Evolutionary conservation across 2,329 filamentous ascomycete genomes (phyloP).

Genomic region (Fusarium sp.): DNA sequence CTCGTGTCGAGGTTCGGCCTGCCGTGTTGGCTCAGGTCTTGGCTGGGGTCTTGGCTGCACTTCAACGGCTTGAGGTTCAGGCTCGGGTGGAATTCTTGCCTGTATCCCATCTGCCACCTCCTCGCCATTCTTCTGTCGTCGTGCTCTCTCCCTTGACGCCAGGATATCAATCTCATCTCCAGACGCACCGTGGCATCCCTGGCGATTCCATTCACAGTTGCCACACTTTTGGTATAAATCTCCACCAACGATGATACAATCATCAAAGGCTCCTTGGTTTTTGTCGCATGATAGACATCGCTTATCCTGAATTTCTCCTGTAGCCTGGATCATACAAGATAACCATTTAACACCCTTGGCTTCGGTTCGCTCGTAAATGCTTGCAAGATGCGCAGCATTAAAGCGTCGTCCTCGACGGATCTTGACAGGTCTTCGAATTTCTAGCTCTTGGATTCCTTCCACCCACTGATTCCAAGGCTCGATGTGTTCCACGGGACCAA

Average conservation of each 20-base stretch:
- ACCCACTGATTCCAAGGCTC: conserved; percentile 56
- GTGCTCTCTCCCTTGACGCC: conserved; percentile 31
- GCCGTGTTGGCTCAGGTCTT: conserved; percentile 3
- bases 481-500: conserved; percentile 54
- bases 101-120: conserved; percentile 3
- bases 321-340: conserved; percentile 63
- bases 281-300: conserved; percentile 57
- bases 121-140: conserved; percentile 20
- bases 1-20: background rate
- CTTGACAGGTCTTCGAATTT: conserved; percentile 54
- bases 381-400: conserved; percentile 52
- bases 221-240: conserved; percentile 59
- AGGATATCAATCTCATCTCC: conserved; percentile 39
- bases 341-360: conserved; percentile 59
- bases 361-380: conserved; percentile 56
- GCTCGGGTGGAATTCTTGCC: conserved; percentile 1
- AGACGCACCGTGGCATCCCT: conserved; percentile 51
- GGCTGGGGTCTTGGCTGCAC: conserved; percentile 25
- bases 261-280: conserved; percentile 57
- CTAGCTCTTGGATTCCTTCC: conserved; percentile 51
- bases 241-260: conserved; percentile 58
- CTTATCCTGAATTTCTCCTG: conserved; percentile 54
- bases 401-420: conserved; percentile 58
- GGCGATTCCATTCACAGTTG: conserved; percentile 63
- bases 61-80: conserved; percentile 19